Evolutionary conservation across 148 eudicot species (phyloP).

Genomic region (Diospyros kaki): DNA sequence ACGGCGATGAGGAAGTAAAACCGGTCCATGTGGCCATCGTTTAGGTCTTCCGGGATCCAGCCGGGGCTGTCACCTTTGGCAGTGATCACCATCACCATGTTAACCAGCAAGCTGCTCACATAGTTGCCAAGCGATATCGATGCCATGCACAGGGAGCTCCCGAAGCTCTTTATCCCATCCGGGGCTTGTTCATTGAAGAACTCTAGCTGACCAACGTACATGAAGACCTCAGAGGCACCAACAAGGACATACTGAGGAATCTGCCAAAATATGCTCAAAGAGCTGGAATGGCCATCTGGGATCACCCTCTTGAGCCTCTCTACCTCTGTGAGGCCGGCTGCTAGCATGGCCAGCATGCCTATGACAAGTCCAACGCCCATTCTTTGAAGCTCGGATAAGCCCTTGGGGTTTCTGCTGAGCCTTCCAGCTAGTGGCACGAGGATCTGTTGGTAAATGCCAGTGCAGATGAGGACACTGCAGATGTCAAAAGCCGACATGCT

Average conservation of each 20-base stretch:
- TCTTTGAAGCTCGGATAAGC: conserved; percentile 80
- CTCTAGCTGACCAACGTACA: conserved; percentile 90
- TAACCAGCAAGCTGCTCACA: conserved; percentile 60
- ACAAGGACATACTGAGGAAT: conserved; percentile 82
- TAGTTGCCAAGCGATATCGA: conserved; percentile 84
- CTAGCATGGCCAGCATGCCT: conserved; percentile 67
- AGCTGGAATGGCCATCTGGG: conserved; percentile 29
- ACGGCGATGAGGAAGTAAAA: conserved; percentile 74
- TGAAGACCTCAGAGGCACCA: conserved; percentile 85
- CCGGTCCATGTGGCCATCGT: conserved; percentile 68
- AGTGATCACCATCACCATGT: conserved; percentile 65
- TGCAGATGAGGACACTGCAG: conserved; percentile 63
- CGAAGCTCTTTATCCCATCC: conserved; percentile 89
- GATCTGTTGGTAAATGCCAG: conserved; percentile 56
- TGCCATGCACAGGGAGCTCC: conserved; percentile 91
- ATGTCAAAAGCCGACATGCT: conserved; percentile 87
- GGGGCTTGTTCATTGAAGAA: conserved; percentile 89
- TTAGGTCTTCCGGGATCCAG: conserved; percentile 75
- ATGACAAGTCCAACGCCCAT: conserved; percentile 82
- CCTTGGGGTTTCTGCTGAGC: conserved; percentile 59
- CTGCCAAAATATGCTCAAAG: conserved; percentile 72
- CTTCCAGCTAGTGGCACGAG: conserved; percentile 54
- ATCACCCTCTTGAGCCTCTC: conserved; percentile 40
- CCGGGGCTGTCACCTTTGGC: conserved; percentile 38
- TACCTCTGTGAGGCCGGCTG: conserved; percentile 71